Base-by-base conservation (phyloP, 371 early-diverging fungal genomes). In the Mortierella sp. region DNA sequence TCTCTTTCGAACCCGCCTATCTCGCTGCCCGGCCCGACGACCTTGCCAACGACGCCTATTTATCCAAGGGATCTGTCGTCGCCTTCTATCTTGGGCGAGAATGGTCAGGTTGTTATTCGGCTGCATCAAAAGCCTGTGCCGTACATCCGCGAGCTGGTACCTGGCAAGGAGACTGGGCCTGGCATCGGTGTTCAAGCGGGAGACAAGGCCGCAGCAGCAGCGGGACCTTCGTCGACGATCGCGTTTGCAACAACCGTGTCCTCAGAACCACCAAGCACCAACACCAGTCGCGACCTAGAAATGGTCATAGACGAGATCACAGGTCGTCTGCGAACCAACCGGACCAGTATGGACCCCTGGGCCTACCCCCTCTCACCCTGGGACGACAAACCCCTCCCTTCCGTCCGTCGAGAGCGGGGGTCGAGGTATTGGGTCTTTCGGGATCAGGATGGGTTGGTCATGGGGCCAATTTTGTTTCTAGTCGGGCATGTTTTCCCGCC, bases 271-370 rank as follows among this genome's bases (percentile, higher is more conserved):
- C 43, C 72, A 0, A 83, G 80, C 28, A 46, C 80, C 40, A 75
- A 83, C 72, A 83, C 77, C 4, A 83, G 83, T 75, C 83, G 70
- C 9, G 83, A 83, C 28, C 69, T 83, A 0, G 77, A 83, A 73
- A 74, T 80, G 43, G 74, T 83, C 1, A 0, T 83, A 11, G 80
- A 80, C 3, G 80, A 79, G 61, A 77, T 80, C 43, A 69, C 83
- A 6, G 83, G 83, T 10, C 80, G 77, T 37, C 31, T 83, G 6
- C 74, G 73, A 8, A 74, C 83, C 11, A 80, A 74, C 59, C 75
- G 83, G n/a, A 74, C 77, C 3, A 83, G 80, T 50, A 6, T 77
- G 2, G 83, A 79, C 24, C 80, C 83, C 16, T 80, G 80, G 80
- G 59, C 75, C 0, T 67, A 44, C 50, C 3, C 53, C 5, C 11